Evolutionary conservation across 2,329 filamentous ascomycete species (phyloP), one percentile per base, ranked within the genome.

Genomic region (Zasmidium cellare): DNA sequence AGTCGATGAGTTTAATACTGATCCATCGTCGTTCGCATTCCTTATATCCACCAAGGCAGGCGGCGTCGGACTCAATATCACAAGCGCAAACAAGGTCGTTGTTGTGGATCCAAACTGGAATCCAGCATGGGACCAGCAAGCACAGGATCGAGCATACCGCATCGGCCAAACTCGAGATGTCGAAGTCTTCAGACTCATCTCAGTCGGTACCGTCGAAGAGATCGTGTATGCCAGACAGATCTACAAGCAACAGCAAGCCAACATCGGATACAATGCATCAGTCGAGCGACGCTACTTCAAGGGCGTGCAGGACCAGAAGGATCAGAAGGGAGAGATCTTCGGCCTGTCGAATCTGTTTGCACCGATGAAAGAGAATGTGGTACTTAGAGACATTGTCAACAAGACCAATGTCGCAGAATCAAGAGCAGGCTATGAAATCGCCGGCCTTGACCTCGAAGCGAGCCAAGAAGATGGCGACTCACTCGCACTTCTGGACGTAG

Each of bases 71-170:
- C 80, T 99, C 24, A 99, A 99, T 71, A 97, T 99, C 70, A 96
- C 93, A 0, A 94, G 91, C 1, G 94, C 94, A 1, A 99, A 99
- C 76, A 97, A 97, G 75, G 94, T 99, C 0, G 93, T 99, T 44
- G 91, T 99, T 35, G 87, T 97, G 49, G 94, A 97, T 71, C 94
- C 94, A 0, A 94, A 97, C 68, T 99, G 94, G 94, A 99, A 99
- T 65, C 94, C 94, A 0, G 85, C 91, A 1, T 93, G 94, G 65
- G 94, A 99, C 69, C 82, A 97, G 0, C 94, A 99, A 74, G 94
- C 94, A 0, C 94, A 99, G 75, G 94, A 99, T 71, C 86, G 94
- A 52, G 94, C 94, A 2, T 97, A 99, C 72, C 88, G 94, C 52
- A 97, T 99, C 62, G 94, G 94, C 0, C 94, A 99, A 74, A 86